These are phyloP conservation scores for Sporothrix variecibatus DNA, from an alignment of 2,329 filamentous ascomycete genomes.

Conservation along the genomic window DNA sequence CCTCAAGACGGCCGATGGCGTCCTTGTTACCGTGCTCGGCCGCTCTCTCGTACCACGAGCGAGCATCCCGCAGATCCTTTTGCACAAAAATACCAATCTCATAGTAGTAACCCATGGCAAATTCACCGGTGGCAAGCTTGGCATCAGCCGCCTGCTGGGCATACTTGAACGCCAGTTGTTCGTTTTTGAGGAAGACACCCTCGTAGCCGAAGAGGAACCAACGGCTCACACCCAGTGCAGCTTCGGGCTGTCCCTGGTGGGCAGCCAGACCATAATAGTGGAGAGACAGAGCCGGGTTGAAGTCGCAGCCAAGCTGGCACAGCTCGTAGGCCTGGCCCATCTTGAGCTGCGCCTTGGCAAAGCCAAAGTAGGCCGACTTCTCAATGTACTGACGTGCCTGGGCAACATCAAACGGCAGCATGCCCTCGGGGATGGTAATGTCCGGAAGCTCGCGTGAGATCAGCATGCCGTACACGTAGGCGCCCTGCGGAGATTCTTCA, in stretches of 20 bases:
- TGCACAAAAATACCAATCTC: constrained; percentile 92
- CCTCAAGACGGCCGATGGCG: constrained; percentile 77
- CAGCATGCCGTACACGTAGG: constrained; percentile 95
- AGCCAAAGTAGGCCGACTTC: constrained; percentile 93
- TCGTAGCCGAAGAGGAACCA: constrained; percentile 98
- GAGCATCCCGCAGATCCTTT: constrained; percentile 79
- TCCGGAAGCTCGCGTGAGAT: constrained; percentile 89
- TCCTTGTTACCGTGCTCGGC: constrained; percentile 91
- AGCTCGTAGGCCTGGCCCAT: constrained; percentile 97
- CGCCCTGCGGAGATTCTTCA: constrained; percentile 94
- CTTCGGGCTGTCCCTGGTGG: constrained; percentile 88
- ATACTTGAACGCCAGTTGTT: constrained; percentile 88
- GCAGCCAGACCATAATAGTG: constrained; percentile 96
- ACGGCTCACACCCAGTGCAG: constrained; percentile 93
- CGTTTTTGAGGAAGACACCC: constrained; percentile 90
- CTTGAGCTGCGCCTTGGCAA: constrained; percentile 93
- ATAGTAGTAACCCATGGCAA: constrained; percentile 95
- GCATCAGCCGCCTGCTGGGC: constrained; percentile 81
- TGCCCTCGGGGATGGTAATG: constrained; percentile 71
- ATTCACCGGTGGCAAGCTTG: constrained; percentile 87
- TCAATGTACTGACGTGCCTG: constrained; percentile 86
- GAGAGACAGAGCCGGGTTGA: constrained; percentile 86
- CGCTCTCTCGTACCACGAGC: constrained; percentile 87
- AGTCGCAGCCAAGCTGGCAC: constrained; percentile 90
- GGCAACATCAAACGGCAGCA: constrained; percentile 70